A percentile compares a stretch with the other conserved stretches of the same genome.
Conservation (phyloP, 805 yeast species). For the Wickerhamia fluorescens region DNA sequence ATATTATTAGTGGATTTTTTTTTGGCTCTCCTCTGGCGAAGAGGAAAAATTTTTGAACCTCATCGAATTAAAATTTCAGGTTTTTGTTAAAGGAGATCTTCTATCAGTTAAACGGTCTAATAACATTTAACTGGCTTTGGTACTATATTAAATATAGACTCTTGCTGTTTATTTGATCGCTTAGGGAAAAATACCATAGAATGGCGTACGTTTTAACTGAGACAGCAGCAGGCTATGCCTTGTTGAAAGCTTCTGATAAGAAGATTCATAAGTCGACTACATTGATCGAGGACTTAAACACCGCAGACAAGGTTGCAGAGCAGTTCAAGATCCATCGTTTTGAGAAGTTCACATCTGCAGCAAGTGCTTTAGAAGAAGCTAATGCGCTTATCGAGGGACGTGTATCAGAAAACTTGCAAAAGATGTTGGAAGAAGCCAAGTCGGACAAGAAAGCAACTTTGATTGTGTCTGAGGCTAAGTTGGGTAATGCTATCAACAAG, state of each 20-base stretch:
- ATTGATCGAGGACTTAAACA: constrained; percentile 67
- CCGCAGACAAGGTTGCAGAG: constrained; percentile 77
- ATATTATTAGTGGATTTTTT: too few species aligned
- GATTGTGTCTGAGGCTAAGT: constrained; percentile 89
- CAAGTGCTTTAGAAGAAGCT: constrained; percentile 93
- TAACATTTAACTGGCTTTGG: too few species aligned
- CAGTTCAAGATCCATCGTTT: constrained; percentile 94
- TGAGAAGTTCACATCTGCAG: constrained; percentile 90
- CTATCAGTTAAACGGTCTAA: too few species aligned
- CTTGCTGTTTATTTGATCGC: too few species aligned
- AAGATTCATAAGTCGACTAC: constrained; percentile 83
- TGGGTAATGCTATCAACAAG: constrained; percentile 94
- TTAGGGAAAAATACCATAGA: too few species aligned
- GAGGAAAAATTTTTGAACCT: too few species aligned
- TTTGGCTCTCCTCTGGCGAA: too few species aligned
- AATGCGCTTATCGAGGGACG: constrained; percentile 88
- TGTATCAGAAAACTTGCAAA: constrained; percentile 78
- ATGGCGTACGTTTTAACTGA: constrained; percentile 93
- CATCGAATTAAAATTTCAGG: too few species aligned
- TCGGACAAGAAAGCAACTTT: constrained; percentile 78
- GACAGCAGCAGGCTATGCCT: constrained; percentile 98
- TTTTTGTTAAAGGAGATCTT: too few species aligned
- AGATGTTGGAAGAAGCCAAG: constrained; percentile 67
- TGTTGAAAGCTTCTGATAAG: constrained; percentile 95
- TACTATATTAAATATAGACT: too few species aligned